phyloP scores from a whole-genome alignment of 1,284 basidiomycete genomes.

The Mixia osmundae region DNA sequence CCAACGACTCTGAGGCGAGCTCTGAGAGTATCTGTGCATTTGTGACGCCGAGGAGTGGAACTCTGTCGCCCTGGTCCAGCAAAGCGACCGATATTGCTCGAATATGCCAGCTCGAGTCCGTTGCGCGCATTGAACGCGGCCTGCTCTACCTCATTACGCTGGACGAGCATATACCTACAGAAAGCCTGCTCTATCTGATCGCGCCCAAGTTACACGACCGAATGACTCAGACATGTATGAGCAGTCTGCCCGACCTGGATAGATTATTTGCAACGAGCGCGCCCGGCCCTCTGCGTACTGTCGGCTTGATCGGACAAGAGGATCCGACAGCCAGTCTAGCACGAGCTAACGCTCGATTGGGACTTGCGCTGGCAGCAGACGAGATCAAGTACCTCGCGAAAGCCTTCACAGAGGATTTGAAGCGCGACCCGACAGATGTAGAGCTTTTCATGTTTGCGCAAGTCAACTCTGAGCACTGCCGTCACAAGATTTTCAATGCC shows the following conservation, averaged over 20 bases:
- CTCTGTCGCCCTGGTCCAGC: slow-evolving; percentile 84
- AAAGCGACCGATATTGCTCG: slow-evolving; percentile 90
- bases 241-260: slow-evolving; percentile 34
- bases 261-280: slow-evolving; percentile 45
- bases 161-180: slow-evolving; percentile 25
- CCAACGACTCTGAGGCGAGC: background rate
- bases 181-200: slow-evolving; percentile 29
- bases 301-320: slow-evolving; percentile 28
- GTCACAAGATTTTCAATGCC: slow-evolving; percentile 99
- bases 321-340: slow-evolving; percentile 31
- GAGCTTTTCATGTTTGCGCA: slow-evolving; percentile 99
- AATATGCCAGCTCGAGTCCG: slow-evolving; percentile 50
- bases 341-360: slow-evolving; percentile 58
- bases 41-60: slow-evolving; percentile 31
- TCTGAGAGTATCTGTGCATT: slow-evolving; percentile 1
- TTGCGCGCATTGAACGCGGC: slow-evolving; percentile 68
- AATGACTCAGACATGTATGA: slow-evolving; percentile 68
- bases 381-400: slow-evolving; percentile 86
- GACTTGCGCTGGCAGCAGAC: slow-evolving; percentile 67
- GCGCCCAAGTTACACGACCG: slow-evolving; percentile 63
- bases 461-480: slow-evolving; percentile 97
- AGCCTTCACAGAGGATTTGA: slow-evolving; percentile 50
- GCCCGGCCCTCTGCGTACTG: slow-evolving; percentile 44
- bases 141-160: slow-evolving; percentile 45
- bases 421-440: slow-evolving; percentile 76